Evolutionary conservation across 2,329 filamentous ascomycete genomes (phyloP).

Genomic region (Ilyonectria mors-panacis): DNA sequence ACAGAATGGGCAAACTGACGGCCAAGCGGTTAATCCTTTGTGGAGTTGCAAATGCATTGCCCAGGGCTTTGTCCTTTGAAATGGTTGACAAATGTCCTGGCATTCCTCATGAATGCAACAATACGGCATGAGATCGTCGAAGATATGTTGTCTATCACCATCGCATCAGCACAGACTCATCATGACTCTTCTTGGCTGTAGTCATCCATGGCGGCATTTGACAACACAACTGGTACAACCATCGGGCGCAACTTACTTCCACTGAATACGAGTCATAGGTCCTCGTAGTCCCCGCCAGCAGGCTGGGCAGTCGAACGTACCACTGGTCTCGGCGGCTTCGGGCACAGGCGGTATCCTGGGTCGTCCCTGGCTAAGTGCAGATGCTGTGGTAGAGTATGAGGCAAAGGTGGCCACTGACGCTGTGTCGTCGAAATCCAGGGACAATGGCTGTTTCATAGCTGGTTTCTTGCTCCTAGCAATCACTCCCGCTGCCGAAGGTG

Average conservation of each 20-base stretch:
- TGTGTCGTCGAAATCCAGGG: constrained; percentile 9
- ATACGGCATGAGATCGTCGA: neutral
- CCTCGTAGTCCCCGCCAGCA: constrained; percentile 3
- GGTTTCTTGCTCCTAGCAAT: neutral
- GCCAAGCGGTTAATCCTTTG: neutral
- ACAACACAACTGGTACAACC: neutral
- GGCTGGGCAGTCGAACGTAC: constrained; percentile 11
- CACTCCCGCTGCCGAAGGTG: neutral
- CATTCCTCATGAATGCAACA: neutral
- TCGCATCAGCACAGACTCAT: neutral
- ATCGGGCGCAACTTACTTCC: constrained; percentile 10
- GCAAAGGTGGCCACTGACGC: constrained; percentile 14
- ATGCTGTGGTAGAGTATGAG: constrained; percentile 17
- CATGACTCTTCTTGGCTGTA: neutral
- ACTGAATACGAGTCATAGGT: neutral
- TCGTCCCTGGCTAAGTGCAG: constrained; percentile 1
- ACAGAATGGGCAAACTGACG: neutral
- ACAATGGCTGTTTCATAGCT: neutral
- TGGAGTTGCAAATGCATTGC: neutral
- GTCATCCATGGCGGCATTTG: neutral
- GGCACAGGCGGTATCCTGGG: constrained; percentile 14
- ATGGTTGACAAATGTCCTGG: neutral
- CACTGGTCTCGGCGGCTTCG: neutral
- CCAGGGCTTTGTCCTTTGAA: neutral
- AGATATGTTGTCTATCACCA: neutral